Conservation (phyloP, 2,329 filamentous ascomycete species). For the Kalmusia sp. region DNA sequence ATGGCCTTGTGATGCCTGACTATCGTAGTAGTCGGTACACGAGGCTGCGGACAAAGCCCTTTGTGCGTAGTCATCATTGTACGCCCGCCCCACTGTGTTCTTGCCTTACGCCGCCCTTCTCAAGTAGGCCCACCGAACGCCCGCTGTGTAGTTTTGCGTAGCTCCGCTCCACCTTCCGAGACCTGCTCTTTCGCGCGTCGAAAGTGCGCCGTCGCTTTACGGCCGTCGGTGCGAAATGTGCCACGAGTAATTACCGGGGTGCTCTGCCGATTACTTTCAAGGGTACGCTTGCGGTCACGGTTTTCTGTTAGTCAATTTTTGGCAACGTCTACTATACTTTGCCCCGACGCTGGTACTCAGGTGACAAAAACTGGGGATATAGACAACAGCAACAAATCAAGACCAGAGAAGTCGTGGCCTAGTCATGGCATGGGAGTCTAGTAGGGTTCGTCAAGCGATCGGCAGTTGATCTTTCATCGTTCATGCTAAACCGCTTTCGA, state of each 20-base stretch:
- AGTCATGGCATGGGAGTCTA: too few species aligned
- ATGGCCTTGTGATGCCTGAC: too few species aligned
- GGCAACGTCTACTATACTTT: too few species aligned
- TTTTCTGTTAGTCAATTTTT: background rate
- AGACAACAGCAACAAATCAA: too few species aligned
- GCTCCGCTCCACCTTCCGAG: background rate
- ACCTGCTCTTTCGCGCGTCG: background rate
- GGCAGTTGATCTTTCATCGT: too few species aligned
- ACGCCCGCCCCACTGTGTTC: background rate
- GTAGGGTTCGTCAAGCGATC: too few species aligned
- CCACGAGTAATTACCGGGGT: background rate
- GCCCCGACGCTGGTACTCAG: too few species aligned
- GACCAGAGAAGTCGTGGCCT: too few species aligned
- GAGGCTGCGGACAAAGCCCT: too few species aligned
- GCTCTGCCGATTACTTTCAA: background rate
- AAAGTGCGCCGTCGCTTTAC: background rate
- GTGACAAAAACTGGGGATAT: background rate
- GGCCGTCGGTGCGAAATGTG: background rate
- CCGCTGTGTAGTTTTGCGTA: background rate
- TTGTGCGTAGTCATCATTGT: background rate
- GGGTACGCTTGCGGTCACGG: background rate
- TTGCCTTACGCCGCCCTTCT: background rate
- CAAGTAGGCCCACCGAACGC: background rate
- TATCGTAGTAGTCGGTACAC: too few species aligned
- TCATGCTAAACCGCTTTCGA: too few species aligned